Conservation (phyloP, 164 flowering plant genomes). For the Euptelea pleiosperma region DNA sequence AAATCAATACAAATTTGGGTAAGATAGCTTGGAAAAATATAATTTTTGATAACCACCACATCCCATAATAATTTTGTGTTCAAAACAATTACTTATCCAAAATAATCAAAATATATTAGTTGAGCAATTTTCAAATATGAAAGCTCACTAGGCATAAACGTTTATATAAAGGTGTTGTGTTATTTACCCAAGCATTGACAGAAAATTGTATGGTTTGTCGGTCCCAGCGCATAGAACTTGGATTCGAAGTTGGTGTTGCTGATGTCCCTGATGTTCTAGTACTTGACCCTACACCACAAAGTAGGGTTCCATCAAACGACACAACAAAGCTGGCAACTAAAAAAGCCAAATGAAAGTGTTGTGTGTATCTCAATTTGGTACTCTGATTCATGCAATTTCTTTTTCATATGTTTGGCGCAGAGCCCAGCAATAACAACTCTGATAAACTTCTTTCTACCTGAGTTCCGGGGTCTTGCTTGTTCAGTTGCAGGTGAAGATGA, state of each 20-base stretch:
- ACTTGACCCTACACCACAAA: slow-evolving; percentile 47
- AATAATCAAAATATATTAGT: background rate
- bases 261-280: slow-evolving; percentile 61
- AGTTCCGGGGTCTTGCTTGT: slow-evolving; percentile 46
- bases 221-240: slow-evolving; percentile 76
- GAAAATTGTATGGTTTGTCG: slow-evolving; percentile 87
- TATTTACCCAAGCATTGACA: slow-evolving; percentile 92
- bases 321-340: no score
- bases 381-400: no score
- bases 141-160: background rate
- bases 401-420: background rate
- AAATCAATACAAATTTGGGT: no score
- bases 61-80: no score
- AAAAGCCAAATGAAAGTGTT: no score
- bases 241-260: slow-evolving; percentile 39
- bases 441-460: slow-evolving; percentile 38
- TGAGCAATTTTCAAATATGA: slow-evolving; percentile 1
- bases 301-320: slow-evolving; percentile 1
- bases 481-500: slow-evolving; percentile 51
- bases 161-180: background rate
- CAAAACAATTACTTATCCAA: no score
- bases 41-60: no score
- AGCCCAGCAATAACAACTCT: no score
- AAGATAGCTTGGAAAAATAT: no score
- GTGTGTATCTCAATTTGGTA: no score